A percentile compares a stretch with the other conserved stretches of the same genome.
Evolutionary conservation across 2,329 filamentous ascomycete species (phyloP).

Genomic region (Neofusicoccum laricinum): DNA sequence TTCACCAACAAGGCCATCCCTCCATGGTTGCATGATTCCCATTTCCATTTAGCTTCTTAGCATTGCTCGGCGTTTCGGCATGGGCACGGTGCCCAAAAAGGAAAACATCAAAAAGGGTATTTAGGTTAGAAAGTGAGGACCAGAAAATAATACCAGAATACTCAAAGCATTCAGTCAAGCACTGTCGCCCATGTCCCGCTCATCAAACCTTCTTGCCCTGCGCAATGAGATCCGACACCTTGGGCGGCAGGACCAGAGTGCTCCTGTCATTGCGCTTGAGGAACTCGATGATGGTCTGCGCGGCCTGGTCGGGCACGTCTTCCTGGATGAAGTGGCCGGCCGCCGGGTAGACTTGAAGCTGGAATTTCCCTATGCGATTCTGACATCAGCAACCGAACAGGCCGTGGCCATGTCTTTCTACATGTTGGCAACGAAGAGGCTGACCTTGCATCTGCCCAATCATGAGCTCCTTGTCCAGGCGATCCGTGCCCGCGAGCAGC

Average conservation of each 20-base stretch:
- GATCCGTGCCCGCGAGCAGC: conserved; percentile 82
- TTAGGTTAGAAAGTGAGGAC: background rate
- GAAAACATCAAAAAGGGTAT: background rate
- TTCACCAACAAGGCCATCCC: background rate
- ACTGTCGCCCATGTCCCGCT: background rate
- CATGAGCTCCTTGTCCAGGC: conserved; percentile 85
- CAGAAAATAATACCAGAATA: background rate
- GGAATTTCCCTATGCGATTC: conserved; percentile 73
- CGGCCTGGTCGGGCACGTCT: conserved; percentile 87
- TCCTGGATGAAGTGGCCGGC: conserved; percentile 97
- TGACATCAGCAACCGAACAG: background rate
- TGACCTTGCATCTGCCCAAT: conserved; percentile 96
- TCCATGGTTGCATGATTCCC: conserved; percentile 3
- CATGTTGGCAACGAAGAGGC: conserved; percentile 20
- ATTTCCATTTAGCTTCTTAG: background rate
- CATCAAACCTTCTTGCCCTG: conserved; percentile 50
- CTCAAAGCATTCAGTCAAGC: background rate
- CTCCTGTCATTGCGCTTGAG: conserved; percentile 87
- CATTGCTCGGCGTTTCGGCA: conserved; percentile 15
- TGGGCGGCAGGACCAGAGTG: conserved; percentile 81
- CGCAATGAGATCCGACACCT: conserved; percentile 61
- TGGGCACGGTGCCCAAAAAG: background rate
- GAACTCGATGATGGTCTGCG: conserved; percentile 82
- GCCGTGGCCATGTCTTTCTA: background rate
- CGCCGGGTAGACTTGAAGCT: conserved; percentile 89